phyloP scores from a whole-genome alignment of 768 basidiomycete genomes.

The Hericium coralloides region DNA sequence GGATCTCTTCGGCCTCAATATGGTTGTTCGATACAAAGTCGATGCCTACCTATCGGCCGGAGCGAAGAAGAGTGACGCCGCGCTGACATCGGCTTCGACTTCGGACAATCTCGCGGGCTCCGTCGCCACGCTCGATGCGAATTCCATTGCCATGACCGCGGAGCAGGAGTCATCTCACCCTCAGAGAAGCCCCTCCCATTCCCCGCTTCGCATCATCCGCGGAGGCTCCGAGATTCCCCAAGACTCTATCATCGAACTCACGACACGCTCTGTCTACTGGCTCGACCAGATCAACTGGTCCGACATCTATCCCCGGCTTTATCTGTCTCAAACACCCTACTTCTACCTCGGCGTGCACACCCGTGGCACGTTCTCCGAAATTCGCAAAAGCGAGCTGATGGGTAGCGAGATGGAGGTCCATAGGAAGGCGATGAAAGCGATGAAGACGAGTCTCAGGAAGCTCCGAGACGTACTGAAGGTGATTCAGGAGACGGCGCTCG shows the following conservation, averaged over 20 bases:
- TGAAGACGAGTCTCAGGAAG: neutral
- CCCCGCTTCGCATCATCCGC: conserved; percentile 1
- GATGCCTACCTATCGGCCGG: conserved; percentile 24
- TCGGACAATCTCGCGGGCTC: neutral
- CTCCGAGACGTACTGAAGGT: neutral
- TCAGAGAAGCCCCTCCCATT: neutral
- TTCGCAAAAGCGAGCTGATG: conserved; percentile 34
- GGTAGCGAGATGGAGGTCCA: conserved; percentile 5
- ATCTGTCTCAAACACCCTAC: conserved; percentile 57
- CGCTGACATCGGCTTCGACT: too few relatives aligned
- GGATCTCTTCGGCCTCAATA: conserved; percentile 48
- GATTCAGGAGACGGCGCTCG: neutral
- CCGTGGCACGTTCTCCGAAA: conserved; percentile 40
- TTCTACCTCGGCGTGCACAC: conserved; percentile 52
- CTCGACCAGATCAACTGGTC: conserved; percentile 39
- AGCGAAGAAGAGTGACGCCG: neutral
- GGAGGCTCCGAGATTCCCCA: conserved; percentile 10
- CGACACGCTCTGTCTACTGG: conserved; percentile 19
- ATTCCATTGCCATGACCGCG: neutral
- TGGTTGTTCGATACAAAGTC: conserved; percentile 50
- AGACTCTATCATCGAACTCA: conserved; percentile 22
- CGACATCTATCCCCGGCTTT: conserved; percentile 57
- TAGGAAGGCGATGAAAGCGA: neutral
- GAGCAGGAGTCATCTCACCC: neutral
- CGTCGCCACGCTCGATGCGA: neutral